These are phyloP conservation scores for Plasmodium fragile DNA, from an alignment of 169 alveolate species.

Conservation along the genomic window DNA sequence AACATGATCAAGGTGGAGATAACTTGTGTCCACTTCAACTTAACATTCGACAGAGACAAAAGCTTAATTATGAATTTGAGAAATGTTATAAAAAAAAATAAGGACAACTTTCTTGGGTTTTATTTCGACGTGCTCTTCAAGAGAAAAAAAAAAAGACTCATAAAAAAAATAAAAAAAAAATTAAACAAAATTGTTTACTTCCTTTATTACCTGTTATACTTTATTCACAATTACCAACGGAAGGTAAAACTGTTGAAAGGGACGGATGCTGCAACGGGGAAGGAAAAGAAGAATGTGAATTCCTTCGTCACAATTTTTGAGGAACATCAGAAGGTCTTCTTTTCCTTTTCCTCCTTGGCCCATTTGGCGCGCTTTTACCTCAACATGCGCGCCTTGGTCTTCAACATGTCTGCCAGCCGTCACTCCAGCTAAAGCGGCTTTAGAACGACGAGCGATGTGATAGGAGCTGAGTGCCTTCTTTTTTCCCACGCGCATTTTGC, in stretches of 20 bases:
- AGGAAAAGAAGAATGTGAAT: background rate
- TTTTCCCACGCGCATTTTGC: background rate
- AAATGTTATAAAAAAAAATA: slow-evolving; percentile 31
- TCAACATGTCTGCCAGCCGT: background rate
- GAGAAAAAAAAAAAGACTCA: slow-evolving; percentile 38
- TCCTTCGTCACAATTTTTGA: slow-evolving; percentile 5
- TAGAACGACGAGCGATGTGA: background rate
- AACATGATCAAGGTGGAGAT: slow-evolving; percentile 35
- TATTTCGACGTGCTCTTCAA: slow-evolving; percentile 61
- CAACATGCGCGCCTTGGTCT: background rate
- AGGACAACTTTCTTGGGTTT: slow-evolving; percentile 23
- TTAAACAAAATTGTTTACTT: background rate
- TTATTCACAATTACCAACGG: slow-evolving; percentile 38
- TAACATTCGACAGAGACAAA: slow-evolving; percentile 34
- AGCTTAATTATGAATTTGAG: slow-evolving; percentile 17
- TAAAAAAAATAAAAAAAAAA: slow-evolving; percentile 23
- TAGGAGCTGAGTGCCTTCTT: background rate
- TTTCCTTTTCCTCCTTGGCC: background rate
- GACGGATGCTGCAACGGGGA: background rate
- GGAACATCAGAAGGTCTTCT: background rate
- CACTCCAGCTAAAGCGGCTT: background rate
- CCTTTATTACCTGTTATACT: slow-evolving; percentile 36
- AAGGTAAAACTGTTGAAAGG: background rate
- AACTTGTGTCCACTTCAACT: slow-evolving; percentile 30
- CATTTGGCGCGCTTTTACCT: background rate